A percentile compares a stretch with the other conserved stretches of the same genome.
Conservation (phyloP, 83 land plant species). For the Diphasiastrum complanatum region DNA sequence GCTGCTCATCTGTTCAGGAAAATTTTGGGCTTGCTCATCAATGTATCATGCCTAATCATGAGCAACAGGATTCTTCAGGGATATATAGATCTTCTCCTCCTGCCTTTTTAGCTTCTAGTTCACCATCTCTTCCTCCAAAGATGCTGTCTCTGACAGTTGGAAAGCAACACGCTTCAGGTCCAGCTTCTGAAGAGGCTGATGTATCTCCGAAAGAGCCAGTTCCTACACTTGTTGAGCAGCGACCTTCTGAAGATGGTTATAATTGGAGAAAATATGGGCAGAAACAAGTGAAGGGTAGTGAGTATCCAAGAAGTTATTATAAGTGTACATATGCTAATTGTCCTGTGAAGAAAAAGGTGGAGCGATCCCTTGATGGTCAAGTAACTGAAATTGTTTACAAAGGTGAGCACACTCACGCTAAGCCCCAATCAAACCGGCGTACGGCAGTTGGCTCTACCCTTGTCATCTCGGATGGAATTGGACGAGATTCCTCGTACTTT, state of each 20-base stretch:
- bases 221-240: slow-evolving; percentile 33
- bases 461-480: slow-evolving; percentile 21
- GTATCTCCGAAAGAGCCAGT: background rate
- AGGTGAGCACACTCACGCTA: slow-evolving; percentile 76
- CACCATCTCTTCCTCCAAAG: slow-evolving; percentile 12
- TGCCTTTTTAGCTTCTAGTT: slow-evolving; percentile 11
- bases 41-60: slow-evolving; percentile 16
- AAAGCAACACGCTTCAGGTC: background rate
- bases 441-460: slow-evolving; percentile 31
- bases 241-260: slow-evolving; percentile 82
- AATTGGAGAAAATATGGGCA: slow-evolving; percentile 97
- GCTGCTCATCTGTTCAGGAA: slow-evolving; percentile 21
- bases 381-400: slow-evolving; percentile 87
- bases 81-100: too few relatives aligned
- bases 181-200: slow-evolving; percentile 2
- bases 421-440: slow-evolving; percentile 53
- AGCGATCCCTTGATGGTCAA: slow-evolving; percentile 78
- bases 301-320: slow-evolving; percentile 84
- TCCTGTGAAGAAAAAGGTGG: slow-evolving; percentile 88
- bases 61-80: slow-evolving; percentile 2
- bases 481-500: slow-evolving; percentile 14
- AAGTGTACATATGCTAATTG: slow-evolving; percentile 74
- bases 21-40: slow-evolving; percentile 32
- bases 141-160: slow-evolving; percentile 6
- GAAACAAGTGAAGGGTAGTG: slow-evolving; percentile 92